A percentile compares a stretch with the other conserved stretches of the same genome.
These are phyloP conservation scores for Arthrobotrys iridis DNA, from an alignment of 2,329 filamentous ascomycete species.

Conservation along the genomic window DNA sequence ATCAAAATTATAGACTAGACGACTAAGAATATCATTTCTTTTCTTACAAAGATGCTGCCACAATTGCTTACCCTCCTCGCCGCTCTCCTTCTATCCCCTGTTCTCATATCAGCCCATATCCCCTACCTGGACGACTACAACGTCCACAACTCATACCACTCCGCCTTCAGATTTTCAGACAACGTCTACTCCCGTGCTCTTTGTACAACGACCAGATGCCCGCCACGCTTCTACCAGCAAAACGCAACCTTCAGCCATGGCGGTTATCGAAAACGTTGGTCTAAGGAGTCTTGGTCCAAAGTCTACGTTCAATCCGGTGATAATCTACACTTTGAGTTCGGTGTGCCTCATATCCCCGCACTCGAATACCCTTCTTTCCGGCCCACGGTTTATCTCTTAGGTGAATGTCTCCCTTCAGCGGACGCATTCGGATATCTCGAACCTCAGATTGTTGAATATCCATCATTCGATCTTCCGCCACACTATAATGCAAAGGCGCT, in stretches of 20 bases:
- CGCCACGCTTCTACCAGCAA: constrained; percentile 9
- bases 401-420: constrained; percentile 14
- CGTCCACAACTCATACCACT: constrained; percentile 20
- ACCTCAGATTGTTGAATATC: constrained; percentile 12
- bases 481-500: not conserved
- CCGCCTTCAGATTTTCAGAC: constrained; percentile 39
- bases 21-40: not conserved
- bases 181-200: constrained; percentile 40
- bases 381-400: constrained; percentile 31
- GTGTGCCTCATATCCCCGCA: constrained; percentile 25
- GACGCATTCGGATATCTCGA: constrained; percentile 9
- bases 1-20: not conserved
- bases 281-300: constrained; percentile 47
- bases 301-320: constrained; percentile 23
- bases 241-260: constrained; percentile 6
- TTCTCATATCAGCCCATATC: constrained; percentile 27
- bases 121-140: constrained; percentile 38
- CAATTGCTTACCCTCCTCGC: not conserved
- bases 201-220: constrained; percentile 43
- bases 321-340: constrained; percentile 37
- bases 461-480: constrained; percentile 24
- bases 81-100: constrained; percentile 1
- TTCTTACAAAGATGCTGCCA: constrained; percentile 13
- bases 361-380: constrained; percentile 34
- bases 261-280: constrained; percentile 12